Evolutionary conservation across 2,329 filamentous ascomycete genomes (phyloP).

Genomic region (Helotiales sp.): DNA sequence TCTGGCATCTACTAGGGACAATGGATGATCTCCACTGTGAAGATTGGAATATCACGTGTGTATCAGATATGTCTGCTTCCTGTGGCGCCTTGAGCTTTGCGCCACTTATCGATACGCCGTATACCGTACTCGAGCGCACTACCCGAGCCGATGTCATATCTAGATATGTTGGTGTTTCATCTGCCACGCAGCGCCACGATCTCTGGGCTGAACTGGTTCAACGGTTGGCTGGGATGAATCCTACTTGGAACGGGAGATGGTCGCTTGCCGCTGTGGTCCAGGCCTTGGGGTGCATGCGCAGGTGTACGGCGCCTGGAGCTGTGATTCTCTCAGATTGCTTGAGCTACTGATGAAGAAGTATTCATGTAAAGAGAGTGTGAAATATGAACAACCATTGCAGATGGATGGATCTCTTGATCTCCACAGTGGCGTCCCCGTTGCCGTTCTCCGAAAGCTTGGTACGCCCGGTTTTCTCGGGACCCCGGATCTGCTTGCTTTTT

Average conservation of each 20-base stretch:
- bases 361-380: neutral
- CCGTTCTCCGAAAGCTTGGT: neutral
- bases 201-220: neutral
- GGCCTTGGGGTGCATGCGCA: no score
- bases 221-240: neutral
- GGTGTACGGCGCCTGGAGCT: neutral
- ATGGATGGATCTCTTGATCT: no score
- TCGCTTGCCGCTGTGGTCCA: no score
- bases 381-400: neutral
- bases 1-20: no score
- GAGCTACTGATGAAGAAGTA: neutral
- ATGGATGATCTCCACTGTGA: no score
- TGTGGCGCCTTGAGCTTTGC: no score
- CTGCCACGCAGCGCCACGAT: conserved; percentile 4
- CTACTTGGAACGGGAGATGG: neutral
- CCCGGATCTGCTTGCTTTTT: neutral
- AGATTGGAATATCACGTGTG: no score
- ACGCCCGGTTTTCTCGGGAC: neutral
- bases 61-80: no score
- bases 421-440: neutral
- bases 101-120: no score
- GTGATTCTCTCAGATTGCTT: no score
- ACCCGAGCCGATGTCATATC: neutral
- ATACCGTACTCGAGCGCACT: neutral
- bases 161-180: neutral